These are phyloP conservation scores for Boechera retrofracta DNA, from an alignment of 345 rosid genomes.

Conservation along the genomic window DNA sequence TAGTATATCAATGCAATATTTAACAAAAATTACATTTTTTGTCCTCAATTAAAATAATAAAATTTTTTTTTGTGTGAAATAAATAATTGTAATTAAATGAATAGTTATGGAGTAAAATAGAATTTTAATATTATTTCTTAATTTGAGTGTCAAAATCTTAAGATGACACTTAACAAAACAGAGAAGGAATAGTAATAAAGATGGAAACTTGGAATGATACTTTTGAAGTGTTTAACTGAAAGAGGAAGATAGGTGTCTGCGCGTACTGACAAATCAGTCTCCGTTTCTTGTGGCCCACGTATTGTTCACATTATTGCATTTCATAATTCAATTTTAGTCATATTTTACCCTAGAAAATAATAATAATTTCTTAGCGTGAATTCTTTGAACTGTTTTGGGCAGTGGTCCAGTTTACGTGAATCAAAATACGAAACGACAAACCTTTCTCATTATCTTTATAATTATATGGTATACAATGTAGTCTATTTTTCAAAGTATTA, in stretches of 20 bases:
- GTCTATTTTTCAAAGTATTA: background rate
- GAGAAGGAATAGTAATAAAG: background rate
- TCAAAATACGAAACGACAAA: background rate
- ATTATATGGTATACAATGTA: background rate
- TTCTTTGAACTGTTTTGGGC: constrained; percentile 12
- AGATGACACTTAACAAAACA: too few species aligned
- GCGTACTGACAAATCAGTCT: constrained; percentile 37
- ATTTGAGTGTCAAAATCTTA: too few species aligned
- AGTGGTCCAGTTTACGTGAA: constrained; percentile 30
- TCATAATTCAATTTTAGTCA: background rate
- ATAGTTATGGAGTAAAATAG: too few species aligned
- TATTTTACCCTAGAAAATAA: constrained; percentile 3
- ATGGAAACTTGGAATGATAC: constrained; percentile 32
- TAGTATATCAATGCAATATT: too few species aligned
- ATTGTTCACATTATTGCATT: constrained; percentile 33
- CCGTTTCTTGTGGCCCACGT: constrained; percentile 44
- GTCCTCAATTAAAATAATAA: too few species aligned
- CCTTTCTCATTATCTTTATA: background rate
- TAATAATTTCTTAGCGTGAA: constrained; percentile 17
- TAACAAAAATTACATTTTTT: too few species aligned
- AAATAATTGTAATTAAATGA: too few species aligned
- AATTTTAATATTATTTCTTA: too few species aligned
- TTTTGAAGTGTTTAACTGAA: constrained; percentile 42
- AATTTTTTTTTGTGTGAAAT: too few species aligned
- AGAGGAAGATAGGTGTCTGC: constrained; percentile 37